These are phyloP conservation scores for Citrus reticulata DNA, from an alignment of 345 rosid species.

Conservation along the genomic window DNA sequence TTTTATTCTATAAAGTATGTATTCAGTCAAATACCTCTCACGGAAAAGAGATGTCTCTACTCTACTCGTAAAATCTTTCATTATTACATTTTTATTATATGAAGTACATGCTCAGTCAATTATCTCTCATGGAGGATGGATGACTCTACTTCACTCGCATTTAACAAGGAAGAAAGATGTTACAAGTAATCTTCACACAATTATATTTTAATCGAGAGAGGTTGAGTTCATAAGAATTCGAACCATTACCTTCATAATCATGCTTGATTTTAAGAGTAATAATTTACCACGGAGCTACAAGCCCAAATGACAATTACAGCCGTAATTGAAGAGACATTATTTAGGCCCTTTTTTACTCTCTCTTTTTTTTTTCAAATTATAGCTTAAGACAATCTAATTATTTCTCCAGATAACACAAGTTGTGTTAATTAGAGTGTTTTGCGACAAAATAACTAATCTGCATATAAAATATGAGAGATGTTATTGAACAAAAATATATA, in stretches of 20 bases:
- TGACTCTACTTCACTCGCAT: fast-evolving
- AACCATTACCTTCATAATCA: fast-evolving
- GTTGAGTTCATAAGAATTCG: too few relatives aligned
- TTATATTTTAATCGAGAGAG: fast-evolving
- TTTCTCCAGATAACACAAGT: too few relatives aligned
- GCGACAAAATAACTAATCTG: too few relatives aligned
- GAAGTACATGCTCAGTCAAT: fast-evolving
- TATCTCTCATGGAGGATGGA: fast-evolving
- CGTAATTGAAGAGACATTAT: too few relatives aligned
- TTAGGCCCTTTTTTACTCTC: too few relatives aligned
- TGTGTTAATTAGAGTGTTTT: too few relatives aligned
- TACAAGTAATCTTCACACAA: fast-evolving
- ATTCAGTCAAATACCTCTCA: fast-evolving
- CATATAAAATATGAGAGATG: too few relatives aligned
- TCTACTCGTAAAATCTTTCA: fast-evolving
- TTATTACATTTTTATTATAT: too few relatives aligned
- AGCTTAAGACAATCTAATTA: too few relatives aligned
- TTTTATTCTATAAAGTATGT: too few relatives aligned
- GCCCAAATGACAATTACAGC: fast-evolving
- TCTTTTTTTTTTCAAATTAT: too few relatives aligned
- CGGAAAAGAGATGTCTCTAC: fast-evolving
- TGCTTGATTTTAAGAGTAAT: fast-evolving
- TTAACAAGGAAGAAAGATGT: fast-evolving
- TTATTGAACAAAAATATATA: too few relatives aligned
- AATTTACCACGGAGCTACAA: fast-evolving